Percentiles rank a stretch among this genome's conserved stretches.
Conservation (phyloP, 2,329 filamentous ascomycete genomes). For the Zymoseptoria crescenta region DNA sequence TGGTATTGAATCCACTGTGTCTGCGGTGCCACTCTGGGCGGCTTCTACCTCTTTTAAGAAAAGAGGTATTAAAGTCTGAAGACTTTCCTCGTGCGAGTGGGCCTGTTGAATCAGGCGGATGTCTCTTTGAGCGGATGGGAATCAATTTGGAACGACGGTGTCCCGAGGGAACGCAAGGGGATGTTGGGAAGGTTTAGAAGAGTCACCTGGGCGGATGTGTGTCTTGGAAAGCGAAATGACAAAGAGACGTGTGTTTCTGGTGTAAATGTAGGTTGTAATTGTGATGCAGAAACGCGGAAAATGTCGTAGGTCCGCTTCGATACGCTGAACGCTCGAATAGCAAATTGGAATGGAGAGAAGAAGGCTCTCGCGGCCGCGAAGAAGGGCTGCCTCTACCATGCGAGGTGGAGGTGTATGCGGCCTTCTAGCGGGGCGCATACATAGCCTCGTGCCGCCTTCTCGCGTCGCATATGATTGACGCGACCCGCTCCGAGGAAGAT, state of each 20-base stretch:
- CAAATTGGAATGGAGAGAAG: background rate
- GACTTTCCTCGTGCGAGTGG: background rate
- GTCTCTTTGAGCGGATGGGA: background rate
- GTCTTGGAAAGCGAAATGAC: constrained; percentile 13
- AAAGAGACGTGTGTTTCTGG: constrained; percentile 3
- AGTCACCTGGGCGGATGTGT: constrained; percentile 13
- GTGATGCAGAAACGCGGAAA: constrained; percentile 3
- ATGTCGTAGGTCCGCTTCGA: background rate
- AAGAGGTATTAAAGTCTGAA: background rate
- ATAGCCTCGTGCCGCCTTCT: background rate
- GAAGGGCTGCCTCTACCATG: background rate
- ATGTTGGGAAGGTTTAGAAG: constrained; percentile 1
- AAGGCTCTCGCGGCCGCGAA: background rate
- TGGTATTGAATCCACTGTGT: constrained; percentile 29
- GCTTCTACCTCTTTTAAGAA: background rate
- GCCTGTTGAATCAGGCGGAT: background rate
- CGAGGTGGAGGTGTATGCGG: background rate
- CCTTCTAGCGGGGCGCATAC: background rate
- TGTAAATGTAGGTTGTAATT: constrained; percentile 6
- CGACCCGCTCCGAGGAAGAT: background rate
- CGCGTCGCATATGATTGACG: background rate
- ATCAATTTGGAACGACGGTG: constrained; percentile 3
- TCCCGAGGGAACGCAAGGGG: constrained; percentile 3
- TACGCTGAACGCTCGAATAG: background rate
- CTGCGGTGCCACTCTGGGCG: constrained; percentile 13